A percentile compares a stretch with the other conserved stretches of the same genome.
Conservation (phyloP, 202 grass and related monocot genomes). For the Panicum hallii region DNA sequence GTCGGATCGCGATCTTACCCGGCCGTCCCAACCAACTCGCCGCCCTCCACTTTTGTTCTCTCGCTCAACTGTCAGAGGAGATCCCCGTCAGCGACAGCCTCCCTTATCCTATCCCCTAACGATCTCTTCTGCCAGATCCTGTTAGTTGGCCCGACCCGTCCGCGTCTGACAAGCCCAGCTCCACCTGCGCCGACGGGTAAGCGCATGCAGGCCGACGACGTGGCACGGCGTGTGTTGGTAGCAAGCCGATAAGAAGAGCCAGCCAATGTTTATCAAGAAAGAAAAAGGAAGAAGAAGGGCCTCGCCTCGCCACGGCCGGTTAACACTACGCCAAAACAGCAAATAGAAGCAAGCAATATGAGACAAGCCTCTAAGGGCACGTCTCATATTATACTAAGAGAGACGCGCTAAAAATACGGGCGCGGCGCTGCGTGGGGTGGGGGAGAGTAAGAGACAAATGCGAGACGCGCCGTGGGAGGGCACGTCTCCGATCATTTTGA, state of each 20-base stretch:
- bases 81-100: neutral
- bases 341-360: too few species aligned
- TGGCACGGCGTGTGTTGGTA: neutral
- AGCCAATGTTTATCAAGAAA: too few species aligned
- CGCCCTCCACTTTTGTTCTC: neutral
- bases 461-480: too few species aligned
- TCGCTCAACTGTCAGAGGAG: neutral
- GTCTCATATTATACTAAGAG: too few species aligned
- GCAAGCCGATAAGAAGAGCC: constrained; percentile 30
- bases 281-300: too few species aligned
- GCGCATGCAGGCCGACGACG: neutral
- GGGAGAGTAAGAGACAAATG: too few species aligned
- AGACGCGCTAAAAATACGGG: too few species aligned
- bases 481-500: too few species aligned
- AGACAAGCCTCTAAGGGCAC: too few species aligned
- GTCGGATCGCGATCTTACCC: neutral
- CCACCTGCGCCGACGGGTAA: neutral
- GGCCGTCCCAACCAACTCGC: neutral
- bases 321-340: too few species aligned
- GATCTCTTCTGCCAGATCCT: neutral
- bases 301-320: too few species aligned
- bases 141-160: neutral
- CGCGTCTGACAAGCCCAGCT: neutral
- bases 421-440: too few species aligned
- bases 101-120: neutral